These are phyloP conservation scores for Cryptococcus neoformans DNA, from an alignment of 1,284 basidiomycete genomes.

Conservation along the genomic window DNA sequence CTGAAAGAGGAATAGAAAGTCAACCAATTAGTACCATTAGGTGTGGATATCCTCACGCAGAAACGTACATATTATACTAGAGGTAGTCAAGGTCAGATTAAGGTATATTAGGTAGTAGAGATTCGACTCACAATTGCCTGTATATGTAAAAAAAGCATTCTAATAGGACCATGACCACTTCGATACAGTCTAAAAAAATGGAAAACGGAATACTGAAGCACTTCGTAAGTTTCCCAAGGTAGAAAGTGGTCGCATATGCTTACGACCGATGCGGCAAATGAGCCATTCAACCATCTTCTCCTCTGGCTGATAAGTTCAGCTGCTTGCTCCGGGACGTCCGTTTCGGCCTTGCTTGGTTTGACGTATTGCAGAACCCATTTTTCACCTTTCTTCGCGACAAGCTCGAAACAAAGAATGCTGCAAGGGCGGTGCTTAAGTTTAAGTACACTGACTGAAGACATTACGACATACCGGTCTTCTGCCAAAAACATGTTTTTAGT, in stretches of 20 bases:
- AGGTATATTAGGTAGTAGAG: neutral
- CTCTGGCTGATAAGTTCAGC: slow-evolving; percentile 91
- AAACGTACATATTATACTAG: slow-evolving; percentile 31
- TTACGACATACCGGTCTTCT: slow-evolving; percentile 63
- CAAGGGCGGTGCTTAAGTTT: neutral
- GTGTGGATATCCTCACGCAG: neutral
- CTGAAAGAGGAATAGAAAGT: slow-evolving; percentile 58
- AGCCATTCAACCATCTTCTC: slow-evolving; percentile 92
- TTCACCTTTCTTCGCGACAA: slow-evolving; percentile 84
- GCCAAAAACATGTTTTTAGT: slow-evolving; percentile 81
- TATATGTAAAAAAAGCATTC: slow-evolving; percentile 93
- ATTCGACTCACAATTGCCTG: slow-evolving; percentile 70
- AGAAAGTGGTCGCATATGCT: slow-evolving; percentile 38
- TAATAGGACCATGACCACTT: slow-evolving; percentile 73
- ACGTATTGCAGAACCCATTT: slow-evolving; percentile 91
- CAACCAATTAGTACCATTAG: neutral
- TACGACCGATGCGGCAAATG: slow-evolving; percentile 91
- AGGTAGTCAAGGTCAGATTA: neutral
- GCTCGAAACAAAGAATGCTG: slow-evolving; percentile 88
- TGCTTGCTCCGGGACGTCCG: slow-evolving; percentile 62
- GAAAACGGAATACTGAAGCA: slow-evolving; percentile 74
- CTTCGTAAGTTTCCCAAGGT: neutral
- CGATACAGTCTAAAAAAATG: slow-evolving; percentile 91
- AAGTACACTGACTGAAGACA: neutral
- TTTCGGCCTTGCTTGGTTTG: slow-evolving; percentile 89